A percentile compares a stretch with the other conserved stretches of the same genome.
These are phyloP conservation scores for Ensete ventricosum DNA, from an alignment of 176 grass and related monocot species.

Conservation along the genomic window DNA sequence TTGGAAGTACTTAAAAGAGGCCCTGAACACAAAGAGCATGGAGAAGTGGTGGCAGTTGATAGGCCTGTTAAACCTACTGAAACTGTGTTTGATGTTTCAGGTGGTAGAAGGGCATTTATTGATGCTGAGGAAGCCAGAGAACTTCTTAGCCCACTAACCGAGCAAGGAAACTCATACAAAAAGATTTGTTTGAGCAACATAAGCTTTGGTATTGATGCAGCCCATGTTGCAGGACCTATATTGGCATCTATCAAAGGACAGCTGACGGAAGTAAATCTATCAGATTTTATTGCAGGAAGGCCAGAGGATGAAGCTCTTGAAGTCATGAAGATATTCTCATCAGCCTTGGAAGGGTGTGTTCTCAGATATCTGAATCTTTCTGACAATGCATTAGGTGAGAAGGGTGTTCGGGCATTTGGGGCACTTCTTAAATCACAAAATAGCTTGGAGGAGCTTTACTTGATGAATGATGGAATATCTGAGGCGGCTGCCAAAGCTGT, in stretches of 20 bases:
- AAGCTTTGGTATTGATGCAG: conserved; percentile 73
- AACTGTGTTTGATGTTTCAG: conserved; percentile 66
- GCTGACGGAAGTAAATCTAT: conserved; percentile 67
- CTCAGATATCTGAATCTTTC: conserved; percentile 67
- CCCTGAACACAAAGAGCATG: conserved; percentile 24
- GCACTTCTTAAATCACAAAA: conserved; percentile 73
- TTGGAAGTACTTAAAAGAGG: conserved; percentile 70
- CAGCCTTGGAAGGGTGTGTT: conserved; percentile 51
- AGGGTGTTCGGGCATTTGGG: conserved; percentile 75
- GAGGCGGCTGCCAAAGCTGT: conserved; percentile 75
- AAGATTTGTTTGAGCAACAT: conserved; percentile 72
- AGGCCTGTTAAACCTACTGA: conserved; percentile 16
- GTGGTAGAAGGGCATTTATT: conserved; percentile 56
- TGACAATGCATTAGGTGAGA: conserved; percentile 86
- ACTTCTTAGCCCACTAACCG: conserved; percentile 45
- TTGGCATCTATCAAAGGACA: conserved; percentile 56
- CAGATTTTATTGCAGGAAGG: conserved; percentile 79
- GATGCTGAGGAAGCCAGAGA: conserved; percentile 70
- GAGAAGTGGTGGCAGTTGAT: conserved; percentile 20
- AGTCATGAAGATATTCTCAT: conserved; percentile 81
- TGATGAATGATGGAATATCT: conserved; percentile 94
- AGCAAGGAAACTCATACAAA: conserved; percentile 45
- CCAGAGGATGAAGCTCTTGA: conserved; percentile 87
- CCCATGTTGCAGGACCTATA: conserved; percentile 52
- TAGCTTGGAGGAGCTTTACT: conserved; percentile 70